Conservation (phyloP, 352 stramenopile genomes). For the Globisporangium solare region DNA sequence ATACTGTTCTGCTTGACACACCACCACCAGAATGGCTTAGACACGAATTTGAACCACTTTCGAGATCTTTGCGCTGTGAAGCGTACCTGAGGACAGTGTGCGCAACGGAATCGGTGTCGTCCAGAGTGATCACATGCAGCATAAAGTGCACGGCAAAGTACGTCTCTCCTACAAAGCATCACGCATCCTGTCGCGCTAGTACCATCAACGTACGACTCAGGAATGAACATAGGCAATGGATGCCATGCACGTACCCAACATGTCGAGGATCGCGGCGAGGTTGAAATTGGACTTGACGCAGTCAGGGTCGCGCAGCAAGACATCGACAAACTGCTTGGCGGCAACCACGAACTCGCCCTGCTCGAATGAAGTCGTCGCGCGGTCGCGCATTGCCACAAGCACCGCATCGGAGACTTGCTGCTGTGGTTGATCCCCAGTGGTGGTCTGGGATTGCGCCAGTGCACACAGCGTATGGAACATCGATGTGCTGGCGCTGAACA, state of each 20-base stretch:
- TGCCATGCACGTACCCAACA: slow-evolving; percentile 28
- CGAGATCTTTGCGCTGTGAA: background rate
- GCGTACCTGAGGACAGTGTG: slow-evolving; percentile 65
- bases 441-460: background rate
- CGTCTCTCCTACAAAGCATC: slow-evolving; percentile 34
- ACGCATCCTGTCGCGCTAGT: background rate
- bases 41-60: no score
- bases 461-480: background rate
- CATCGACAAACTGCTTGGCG: slow-evolving; percentile 38
- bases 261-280: slow-evolving; percentile 70
- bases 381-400: slow-evolving; percentile 41
- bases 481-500: background rate
- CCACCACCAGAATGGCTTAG: no score
- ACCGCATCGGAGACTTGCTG: background rate
- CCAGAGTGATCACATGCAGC: slow-evolving; percentile 56
- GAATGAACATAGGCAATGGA: background rate
- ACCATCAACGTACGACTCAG: background rate
- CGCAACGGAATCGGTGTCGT: slow-evolving; percentile 70
- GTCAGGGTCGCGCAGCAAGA: slow-evolving; percentile 38
- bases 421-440: no score
- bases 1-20: slow-evolving; percentile 39
- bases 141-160: slow-evolving; percentile 66
- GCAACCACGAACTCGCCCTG: slow-evolving; percentile 42
- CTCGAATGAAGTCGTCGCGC: slow-evolving; percentile 44
- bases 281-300: slow-evolving; percentile 77